Evolutionary conservation across 2,329 filamentous ascomycete species (phyloP).

Genomic region (Rhytidhysteron rufulum): DNA sequence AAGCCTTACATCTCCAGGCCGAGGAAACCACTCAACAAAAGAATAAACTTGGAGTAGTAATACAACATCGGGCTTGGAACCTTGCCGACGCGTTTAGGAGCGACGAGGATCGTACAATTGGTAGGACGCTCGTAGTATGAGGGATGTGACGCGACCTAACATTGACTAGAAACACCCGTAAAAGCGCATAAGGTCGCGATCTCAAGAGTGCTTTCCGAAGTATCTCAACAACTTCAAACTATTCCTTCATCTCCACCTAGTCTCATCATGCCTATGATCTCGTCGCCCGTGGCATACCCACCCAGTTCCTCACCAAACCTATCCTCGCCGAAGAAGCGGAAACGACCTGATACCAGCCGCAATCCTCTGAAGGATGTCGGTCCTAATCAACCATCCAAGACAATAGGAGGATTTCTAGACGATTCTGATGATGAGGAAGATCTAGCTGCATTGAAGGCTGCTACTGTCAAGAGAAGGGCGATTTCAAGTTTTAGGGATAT

Average conservation of each 20-base stretch:
- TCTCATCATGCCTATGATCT: slow-evolving; percentile 58
- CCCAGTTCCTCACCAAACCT: slow-evolving; percentile 44
- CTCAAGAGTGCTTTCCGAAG: slow-evolving; percentile 10
- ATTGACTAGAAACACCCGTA: slow-evolving; percentile 28
- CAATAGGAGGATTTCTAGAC: slow-evolving; percentile 34
- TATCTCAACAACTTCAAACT: slow-evolving; percentile 8
- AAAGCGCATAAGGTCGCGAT: slow-evolving; percentile 14
- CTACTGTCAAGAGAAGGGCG: slow-evolving; percentile 30
- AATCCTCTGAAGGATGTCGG: slow-evolving; percentile 31
- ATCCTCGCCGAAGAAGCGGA: slow-evolving; percentile 37
- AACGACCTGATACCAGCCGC: slow-evolving; percentile 23
- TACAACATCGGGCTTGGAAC: slow-evolving; percentile 50
- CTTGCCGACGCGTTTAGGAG: slow-evolving; percentile 46
- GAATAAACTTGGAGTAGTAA: slow-evolving; percentile 44
- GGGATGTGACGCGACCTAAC: slow-evolving; percentile 15
- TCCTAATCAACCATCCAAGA: slow-evolving; percentile 31
- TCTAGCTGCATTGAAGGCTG: slow-evolving; percentile 36
- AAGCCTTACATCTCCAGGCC: slow-evolving; percentile 40
- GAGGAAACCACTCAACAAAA: slow-evolving; percentile 41
- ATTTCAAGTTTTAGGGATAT: slow-evolving; percentile 25
- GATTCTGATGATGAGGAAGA: slow-evolving; percentile 42
- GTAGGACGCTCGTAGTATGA: slow-evolving; percentile 16
- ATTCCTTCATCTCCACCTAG: slow-evolving; percentile 45
- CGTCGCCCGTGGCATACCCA: slow-evolving; percentile 57
- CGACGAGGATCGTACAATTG: slow-evolving; percentile 40